A percentile compares a stretch with the other conserved stretches of the same genome.
phyloP scores from a whole-genome alignment of 179 eudicot genomes.

The Camellia oleifera region DNA sequence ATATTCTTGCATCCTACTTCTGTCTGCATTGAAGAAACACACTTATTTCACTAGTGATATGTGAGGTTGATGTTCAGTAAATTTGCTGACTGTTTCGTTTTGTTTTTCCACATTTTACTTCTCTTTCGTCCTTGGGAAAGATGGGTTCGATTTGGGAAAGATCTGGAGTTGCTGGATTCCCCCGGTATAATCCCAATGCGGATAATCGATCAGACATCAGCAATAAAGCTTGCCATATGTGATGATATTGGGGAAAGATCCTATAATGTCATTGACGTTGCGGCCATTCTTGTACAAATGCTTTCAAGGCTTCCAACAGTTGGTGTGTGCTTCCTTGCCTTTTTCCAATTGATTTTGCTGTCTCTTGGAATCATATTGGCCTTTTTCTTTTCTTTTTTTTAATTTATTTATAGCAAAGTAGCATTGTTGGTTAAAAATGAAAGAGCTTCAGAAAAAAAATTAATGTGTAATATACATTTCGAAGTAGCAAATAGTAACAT shows the following conservation, averaged over 20 bases:
- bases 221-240: conserved; percentile 96
- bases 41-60: background rate
- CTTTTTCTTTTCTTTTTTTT: too few species aligned
- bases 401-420: background rate
- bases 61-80: background rate
- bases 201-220: conserved; percentile 88
- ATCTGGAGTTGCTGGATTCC: conserved; percentile 87
- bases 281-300: conserved; percentile 83
- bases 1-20: background rate
- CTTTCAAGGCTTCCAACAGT: conserved; percentile 74
- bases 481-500: background rate
- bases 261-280: conserved; percentile 79
- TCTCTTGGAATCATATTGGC: background rate
- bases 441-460: background rate
- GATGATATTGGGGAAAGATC: conserved; percentile 99
- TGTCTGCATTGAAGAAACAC: background rate
- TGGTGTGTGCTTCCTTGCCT: conserved; percentile 43
- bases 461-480: background rate
- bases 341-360: conserved; percentile 11
- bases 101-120: background rate
- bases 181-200: conserved; percentile 99
- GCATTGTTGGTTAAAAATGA: background rate
- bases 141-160: conserved; percentile 94
- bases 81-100: background rate
- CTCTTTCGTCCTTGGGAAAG: conserved; percentile 31